phyloP scores from a whole-genome alignment of 495 filamentous ascomycete species.

The Immersiella caudata region DNA sequence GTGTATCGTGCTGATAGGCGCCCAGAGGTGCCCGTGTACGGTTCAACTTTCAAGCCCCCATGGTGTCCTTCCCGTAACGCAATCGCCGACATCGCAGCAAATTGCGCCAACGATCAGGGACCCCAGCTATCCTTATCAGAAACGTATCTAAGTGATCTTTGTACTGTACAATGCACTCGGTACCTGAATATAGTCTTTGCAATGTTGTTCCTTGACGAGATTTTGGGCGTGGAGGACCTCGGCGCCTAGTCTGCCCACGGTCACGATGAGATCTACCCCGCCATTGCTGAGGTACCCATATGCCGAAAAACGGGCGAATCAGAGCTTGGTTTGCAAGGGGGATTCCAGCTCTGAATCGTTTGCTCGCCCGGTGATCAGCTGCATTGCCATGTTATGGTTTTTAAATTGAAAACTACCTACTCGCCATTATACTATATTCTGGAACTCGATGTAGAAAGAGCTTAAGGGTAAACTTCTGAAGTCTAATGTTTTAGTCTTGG shows the following conservation, averaged over 20 bases:
- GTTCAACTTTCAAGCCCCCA: not conserved
- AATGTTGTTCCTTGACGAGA: too few relatives aligned
- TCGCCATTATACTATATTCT: too few relatives aligned
- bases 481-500: not conserved
- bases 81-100: constrained; percentile 33
- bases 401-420: too few relatives aligned
- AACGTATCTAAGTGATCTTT: not conserved
- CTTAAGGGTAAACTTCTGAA: not conserved
- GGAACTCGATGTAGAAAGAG: too few relatives aligned
- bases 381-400: too few relatives aligned
- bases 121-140: constrained; percentile 15
- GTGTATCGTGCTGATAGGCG: constrained; percentile 1
- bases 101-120: not conserved
- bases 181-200: not conserved
- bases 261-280: not conserved
- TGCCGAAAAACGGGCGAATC: not conserved
- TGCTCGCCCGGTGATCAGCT: too few relatives aligned
- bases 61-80: not conserved
- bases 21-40: constrained; percentile 1
- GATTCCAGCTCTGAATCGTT: not conserved
- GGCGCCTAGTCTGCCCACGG: not conserved
- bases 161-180: constrained; percentile 2
- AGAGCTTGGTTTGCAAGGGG: not conserved
- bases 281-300: not conserved
- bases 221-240: not conserved